Conservation (phyloP, 495 filamentous ascomycete genomes). For the Penicillium bovifimosum region DNA sequence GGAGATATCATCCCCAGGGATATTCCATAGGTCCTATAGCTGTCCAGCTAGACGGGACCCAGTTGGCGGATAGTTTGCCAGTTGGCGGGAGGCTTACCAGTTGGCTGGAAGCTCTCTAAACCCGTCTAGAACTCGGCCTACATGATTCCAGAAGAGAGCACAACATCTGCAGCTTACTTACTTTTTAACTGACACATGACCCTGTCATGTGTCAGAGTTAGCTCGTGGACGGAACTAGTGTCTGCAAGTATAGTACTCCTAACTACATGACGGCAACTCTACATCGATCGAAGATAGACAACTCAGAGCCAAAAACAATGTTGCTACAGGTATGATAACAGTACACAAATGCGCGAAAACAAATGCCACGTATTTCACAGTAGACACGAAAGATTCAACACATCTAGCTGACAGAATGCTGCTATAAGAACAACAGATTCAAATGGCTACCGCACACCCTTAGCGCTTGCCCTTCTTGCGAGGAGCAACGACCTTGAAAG, state of each 20-base stretch:
- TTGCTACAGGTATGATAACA: neutral
- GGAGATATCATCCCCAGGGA: no score
- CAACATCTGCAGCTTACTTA: neutral
- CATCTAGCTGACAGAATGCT: neutral
- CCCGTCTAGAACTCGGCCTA: neutral
- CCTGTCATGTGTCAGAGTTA: no score
- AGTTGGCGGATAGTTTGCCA: no score
- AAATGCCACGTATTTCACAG: neutral
- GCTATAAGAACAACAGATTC: neutral
- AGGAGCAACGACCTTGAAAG: constrained; percentile 82
- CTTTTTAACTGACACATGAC: constrained; percentile 1
- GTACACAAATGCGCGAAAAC: neutral
- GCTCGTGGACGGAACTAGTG: no score
- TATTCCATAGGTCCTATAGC: no score
- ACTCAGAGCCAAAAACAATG: neutral
- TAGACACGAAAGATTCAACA: neutral
- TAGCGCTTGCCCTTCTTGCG: constrained; percentile 91
- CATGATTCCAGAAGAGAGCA: constrained; percentile 1
- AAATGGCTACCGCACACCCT: constrained; percentile 8
- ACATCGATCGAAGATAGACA: neutral
- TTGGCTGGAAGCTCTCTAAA: no score
- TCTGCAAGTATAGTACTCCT: no score
- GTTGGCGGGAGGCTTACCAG: no score
- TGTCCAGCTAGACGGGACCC: no score
- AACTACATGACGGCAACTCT: neutral